Base-by-base conservation (phyloP, 2,329 filamentous ascomycete species). In the Neonectria coccinea region DNA sequence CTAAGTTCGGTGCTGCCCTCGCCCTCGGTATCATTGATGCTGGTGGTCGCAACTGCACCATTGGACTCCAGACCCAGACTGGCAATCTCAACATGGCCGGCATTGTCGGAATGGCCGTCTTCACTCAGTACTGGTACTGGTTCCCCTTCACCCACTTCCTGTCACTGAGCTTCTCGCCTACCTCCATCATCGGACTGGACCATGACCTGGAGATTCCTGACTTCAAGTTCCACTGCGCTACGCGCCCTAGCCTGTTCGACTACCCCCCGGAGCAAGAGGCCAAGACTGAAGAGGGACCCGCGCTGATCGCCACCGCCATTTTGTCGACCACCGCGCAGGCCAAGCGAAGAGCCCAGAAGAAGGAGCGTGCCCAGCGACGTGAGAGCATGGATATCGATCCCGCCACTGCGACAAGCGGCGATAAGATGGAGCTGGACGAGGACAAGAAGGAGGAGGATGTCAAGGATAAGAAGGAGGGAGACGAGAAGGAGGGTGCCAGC, bases 51-150 rank as follows among this genome's bases (percentile, higher is more conserved):
- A 99, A 99, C 83, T 99, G 96, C 85, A 97, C 96, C 18, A 98
- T 99, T 72, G 95, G 95, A 31, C 86, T 99, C 42, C 96, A 99
- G 80, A 99, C 96, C 1, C 96, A 97, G 81, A 97, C 95, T 0
- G 97, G 97, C 69, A 99, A 97, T 78, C 89, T 99, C 70, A 98
- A 99, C 85, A 97, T 99, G 94, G 90, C 94, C 18, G 97, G 93
- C 66, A 97, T 99, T 70, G 94, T 99, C 18, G 97, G 96, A 71
- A 97, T 97, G 90, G 95, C 94, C 29, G 92, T 99, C 58, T 99
- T 99, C 82, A 97, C 94, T 9, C 96, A 99, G 79, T 99, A 99
- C 84, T 99, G 96, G 96, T 99, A 99, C 84, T 99, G 96, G 96
- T 99, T 99, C 88, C 96, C 96, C 65, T 91, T 98, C 74, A 97